Conservation (phyloP, 768 basidiomycete species). For the Thelephora ganbajun region DNA sequence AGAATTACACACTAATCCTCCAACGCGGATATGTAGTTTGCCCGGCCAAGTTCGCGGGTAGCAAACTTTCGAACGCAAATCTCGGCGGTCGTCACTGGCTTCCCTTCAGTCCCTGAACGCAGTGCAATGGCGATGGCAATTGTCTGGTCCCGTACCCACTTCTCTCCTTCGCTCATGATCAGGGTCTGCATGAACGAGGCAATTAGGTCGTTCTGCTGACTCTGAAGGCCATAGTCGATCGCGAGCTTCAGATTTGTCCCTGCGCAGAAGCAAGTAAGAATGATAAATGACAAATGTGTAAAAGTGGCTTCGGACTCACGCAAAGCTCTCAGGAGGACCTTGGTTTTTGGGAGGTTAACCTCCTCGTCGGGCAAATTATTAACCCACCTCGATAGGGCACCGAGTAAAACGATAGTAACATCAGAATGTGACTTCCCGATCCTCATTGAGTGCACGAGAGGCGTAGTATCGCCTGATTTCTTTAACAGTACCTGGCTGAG, state of each 20-base stretch:
- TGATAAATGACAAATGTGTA: neutral
- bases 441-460: slow-evolving; percentile 83
- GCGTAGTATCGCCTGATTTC: slow-evolving; percentile 75
- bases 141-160: slow-evolving; percentile 69
- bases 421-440: slow-evolving; percentile 65
- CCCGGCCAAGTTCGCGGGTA: slow-evolving; percentile 72
- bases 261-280: neutral
- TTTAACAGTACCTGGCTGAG: slow-evolving; percentile 54
- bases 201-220: slow-evolving; percentile 70
- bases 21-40: slow-evolving; percentile 61
- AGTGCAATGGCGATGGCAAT: slow-evolving; percentile 58
- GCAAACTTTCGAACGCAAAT: slow-evolving; percentile 76
- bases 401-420: slow-evolving; percentile 75
- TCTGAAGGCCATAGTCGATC: slow-evolving; percentile 77
- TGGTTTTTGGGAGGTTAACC: slow-evolving; percentile 51
- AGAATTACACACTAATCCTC: slow-evolving; percentile 70
- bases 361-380: slow-evolving; percentile 81
- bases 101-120: slow-evolving; percentile 46
- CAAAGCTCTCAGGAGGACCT: slow-evolving; percentile 60
- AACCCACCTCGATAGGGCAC: slow-evolving; percentile 84
- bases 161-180: slow-evolving; percentile 92
- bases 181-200: slow-evolving; percentile 90
- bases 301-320: slow-evolving; percentile 31
- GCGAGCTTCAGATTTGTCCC: slow-evolving; percentile 83
- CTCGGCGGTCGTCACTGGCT: slow-evolving; percentile 66